These are phyloP conservation scores for Bodo saltans DNA, from an alignment of 78 protist species.

Conservation along the genomic window DNA sequence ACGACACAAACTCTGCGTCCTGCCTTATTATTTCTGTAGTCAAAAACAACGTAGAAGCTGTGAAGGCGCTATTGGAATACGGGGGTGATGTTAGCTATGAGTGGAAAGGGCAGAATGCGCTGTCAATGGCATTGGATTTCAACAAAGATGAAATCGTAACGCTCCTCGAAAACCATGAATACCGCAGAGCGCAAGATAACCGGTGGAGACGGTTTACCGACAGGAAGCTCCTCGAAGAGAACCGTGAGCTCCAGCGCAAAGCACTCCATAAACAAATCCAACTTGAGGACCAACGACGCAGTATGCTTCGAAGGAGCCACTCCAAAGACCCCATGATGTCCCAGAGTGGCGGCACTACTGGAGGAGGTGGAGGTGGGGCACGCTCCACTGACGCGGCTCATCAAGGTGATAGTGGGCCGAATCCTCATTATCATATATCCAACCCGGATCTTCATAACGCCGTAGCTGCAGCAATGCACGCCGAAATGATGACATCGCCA, in stretches of 20 bases:
- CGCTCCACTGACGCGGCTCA: neutral
- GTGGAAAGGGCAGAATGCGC: constrained; percentile 14
- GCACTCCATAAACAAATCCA: neutral
- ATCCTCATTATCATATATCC: too few relatives aligned
- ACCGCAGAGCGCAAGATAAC: neutral
- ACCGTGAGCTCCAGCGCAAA: neutral
- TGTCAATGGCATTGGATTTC: constrained; percentile 22
- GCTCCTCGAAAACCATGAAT: neutral
- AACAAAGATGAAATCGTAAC: neutral
- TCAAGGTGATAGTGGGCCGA: neutral
- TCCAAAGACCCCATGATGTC: too few relatives aligned
- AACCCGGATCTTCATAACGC: too few relatives aligned
- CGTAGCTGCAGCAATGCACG: too few relatives aligned
- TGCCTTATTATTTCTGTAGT: constrained; percentile 14
- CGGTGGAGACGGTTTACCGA: neutral
- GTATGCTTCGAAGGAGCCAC: too few relatives aligned
- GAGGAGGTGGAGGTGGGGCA: too few relatives aligned
- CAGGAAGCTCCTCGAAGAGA: neutral
- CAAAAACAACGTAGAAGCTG: neutral
- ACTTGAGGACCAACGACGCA: neutral
- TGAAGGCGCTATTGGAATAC: neutral
- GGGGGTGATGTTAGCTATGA: constrained; percentile 7
- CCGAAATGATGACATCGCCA: too few relatives aligned
- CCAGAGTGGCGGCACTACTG: too few relatives aligned
- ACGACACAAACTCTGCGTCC: constrained; percentile 10